Evolutionary conservation across 257 asterid species (phyloP), one percentile per base, ranked within the genome.

Genomic region (Solanum boliviense): DNA sequence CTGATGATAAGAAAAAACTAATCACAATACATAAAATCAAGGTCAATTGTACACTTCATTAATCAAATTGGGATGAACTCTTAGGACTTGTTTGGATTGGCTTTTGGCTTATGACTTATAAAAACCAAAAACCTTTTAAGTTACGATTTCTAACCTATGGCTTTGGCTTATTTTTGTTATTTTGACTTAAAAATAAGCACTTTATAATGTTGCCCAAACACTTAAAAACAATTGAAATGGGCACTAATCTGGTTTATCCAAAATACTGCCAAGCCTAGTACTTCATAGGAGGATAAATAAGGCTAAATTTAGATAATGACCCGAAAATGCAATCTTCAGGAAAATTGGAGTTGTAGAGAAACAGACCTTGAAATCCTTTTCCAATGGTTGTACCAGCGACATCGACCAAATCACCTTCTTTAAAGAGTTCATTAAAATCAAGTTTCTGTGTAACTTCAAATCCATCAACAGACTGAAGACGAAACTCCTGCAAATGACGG

Each of bases 361-460:
- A 35, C 60, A 48, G 23, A 48, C 99, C 99, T 93, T 97, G 99
- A 84, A 97, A 97, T 56, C 99, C 99, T 68, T 97, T 97, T 1
- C 99, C 99, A 39, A 97, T 97, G 44, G 98, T 92, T 12, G 94
- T 95, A 7, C 99, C 99, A 2, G 99, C 89, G 41, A 97, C 99
- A 87, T 97, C 99, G 25, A 97, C 98, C 38, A 97, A 78, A 35
- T 97, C 99, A 3, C 99, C 99, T 86, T 95, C 98, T 21, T 93
- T 90, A 56, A 97, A 97, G 16, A 95, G 88, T 88, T 95, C 98
- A 35, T 90, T 93, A 71, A 95, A 82, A 83, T 21, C 89, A 67
- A 97, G 91, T 85, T 90, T 89, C 86, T 97, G 98, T 71, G 92
- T 95, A 27, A 97, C 90, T 94, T 97, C 98, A 83, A 91, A 95